Evolutionary conservation across 345 rosid species (phyloP).

Genomic region (Eucalyptus sideroxylon): DNA sequence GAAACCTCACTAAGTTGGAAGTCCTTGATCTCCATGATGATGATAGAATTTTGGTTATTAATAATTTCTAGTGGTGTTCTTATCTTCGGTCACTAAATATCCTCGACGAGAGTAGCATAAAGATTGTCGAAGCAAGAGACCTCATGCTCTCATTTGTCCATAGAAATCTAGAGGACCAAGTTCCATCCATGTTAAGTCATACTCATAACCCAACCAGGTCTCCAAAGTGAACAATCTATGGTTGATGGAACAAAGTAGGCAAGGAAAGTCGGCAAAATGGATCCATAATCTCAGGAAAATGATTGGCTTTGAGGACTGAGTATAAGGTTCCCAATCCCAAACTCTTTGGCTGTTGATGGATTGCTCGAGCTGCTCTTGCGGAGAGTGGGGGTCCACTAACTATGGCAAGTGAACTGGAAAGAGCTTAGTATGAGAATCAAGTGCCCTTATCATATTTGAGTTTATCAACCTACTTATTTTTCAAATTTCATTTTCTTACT

Average conservation of each 20-base stretch:
- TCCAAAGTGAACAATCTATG: background rate
- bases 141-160: background rate
- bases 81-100: background rate
- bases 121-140: background rate
- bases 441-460: background rate
- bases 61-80: background rate
- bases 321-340: constrained; percentile 53
- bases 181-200: constrained; percentile 13
- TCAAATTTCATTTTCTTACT: background rate
- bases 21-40: background rate
- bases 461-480: background rate
- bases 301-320: background rate
- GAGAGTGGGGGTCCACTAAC: background rate
- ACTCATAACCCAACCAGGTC: background rate
- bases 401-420: background rate
- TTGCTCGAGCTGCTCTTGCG: constrained; percentile 17
- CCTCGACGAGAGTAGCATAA: background rate
- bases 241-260: background rate
- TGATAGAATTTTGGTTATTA: background rate
- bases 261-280: background rate
- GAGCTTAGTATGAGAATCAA: background rate
- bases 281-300: background rate
- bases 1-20: background rate
- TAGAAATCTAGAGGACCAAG: background rate
- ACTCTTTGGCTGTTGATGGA: constrained; percentile 33